Evolutionary conservation across 1,139 yeast species (phyloP).

Genomic region (Blastobotrys ciferrii): DNA sequence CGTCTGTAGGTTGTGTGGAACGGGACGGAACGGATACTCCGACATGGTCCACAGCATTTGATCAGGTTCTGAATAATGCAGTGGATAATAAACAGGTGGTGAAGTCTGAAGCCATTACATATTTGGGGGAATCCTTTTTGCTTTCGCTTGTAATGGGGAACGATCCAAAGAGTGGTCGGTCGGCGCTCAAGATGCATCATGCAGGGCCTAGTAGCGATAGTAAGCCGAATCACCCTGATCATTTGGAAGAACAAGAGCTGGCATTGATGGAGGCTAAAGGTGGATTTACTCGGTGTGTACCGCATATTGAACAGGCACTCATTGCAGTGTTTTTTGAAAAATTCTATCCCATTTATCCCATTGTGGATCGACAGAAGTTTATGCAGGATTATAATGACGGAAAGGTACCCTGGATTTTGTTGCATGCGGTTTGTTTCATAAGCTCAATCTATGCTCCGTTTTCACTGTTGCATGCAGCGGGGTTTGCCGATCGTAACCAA

Average conservation of each 20-base stretch:
- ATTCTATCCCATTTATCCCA: constrained; percentile 59
- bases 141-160: constrained; percentile 15
- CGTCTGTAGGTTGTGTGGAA: constrained; percentile 5
- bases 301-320: constrained; percentile 11
- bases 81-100: constrained; percentile 6
- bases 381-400: constrained; percentile 48
- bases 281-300: constrained; percentile 13
- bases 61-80: constrained; percentile 9
- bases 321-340: constrained; percentile 42
- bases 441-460: constrained; percentile 53
- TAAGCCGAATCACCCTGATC: neutral
- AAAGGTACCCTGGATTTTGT: constrained; percentile 52
- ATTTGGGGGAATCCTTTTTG: constrained; percentile 22
- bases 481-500: constrained; percentile 41
- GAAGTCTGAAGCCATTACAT: constrained; percentile 14
- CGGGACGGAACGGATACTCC: constrained; percentile 7
- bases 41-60: constrained; percentile 10
- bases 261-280: constrained; percentile 14
- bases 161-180: constrained; percentile 6
- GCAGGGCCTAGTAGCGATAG: constrained; percentile 5
- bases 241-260: constrained; percentile 11
- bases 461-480: constrained; percentile 45
- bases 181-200: constrained; percentile 12
- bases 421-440: constrained; percentile 55
- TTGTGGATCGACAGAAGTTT: constrained; percentile 52